These are phyloP conservation scores for Picea sitchensis DNA, from an alignment of 75 land plant genomes.

Conservation along the genomic window DNA sequence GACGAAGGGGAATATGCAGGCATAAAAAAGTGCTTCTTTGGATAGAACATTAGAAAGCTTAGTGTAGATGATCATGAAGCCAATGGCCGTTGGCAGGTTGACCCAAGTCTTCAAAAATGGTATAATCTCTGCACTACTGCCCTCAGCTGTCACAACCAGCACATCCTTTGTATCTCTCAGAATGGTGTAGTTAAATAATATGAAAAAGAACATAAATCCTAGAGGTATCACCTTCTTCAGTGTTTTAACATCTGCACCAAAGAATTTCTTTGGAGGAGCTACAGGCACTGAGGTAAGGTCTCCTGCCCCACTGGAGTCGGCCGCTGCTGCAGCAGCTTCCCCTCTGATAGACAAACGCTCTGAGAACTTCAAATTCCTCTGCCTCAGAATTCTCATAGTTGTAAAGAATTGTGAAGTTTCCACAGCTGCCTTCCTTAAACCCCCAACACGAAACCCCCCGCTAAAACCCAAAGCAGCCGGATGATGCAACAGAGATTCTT, in stretches of 20 bases:
- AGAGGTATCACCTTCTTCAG: constrained; percentile 53
- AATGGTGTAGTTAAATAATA: constrained; percentile 55
- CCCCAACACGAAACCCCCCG: neutral
- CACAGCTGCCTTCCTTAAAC: neutral
- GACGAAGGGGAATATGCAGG: constrained; percentile 42
- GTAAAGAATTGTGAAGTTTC: neutral
- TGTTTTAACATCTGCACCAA: constrained; percentile 34
- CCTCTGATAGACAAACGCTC: neutral
- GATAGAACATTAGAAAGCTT: constrained; percentile 48
- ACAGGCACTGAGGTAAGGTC: neutral
- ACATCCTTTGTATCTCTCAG: constrained; percentile 53
- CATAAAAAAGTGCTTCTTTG: constrained; percentile 43
- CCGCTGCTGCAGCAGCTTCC: neutral
- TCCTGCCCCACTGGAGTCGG: neutral
- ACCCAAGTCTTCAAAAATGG: constrained; percentile 58
- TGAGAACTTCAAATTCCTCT: neutral
- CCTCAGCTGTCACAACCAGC: constrained; percentile 57
- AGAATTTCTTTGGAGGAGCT: constrained; percentile 18
- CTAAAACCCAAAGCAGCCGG: constrained; percentile 4
- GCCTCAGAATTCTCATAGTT: neutral
- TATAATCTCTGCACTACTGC: constrained; percentile 56
- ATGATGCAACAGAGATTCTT: neutral
- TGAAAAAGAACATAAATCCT: constrained; percentile 58
- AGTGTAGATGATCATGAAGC: constrained; percentile 52
- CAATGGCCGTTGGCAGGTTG: constrained; percentile 53